Percentiles rank a stretch among this genome's conserved stretches.
Conservation (phyloP, 345 rosid species). For the Viola odorata region DNA sequence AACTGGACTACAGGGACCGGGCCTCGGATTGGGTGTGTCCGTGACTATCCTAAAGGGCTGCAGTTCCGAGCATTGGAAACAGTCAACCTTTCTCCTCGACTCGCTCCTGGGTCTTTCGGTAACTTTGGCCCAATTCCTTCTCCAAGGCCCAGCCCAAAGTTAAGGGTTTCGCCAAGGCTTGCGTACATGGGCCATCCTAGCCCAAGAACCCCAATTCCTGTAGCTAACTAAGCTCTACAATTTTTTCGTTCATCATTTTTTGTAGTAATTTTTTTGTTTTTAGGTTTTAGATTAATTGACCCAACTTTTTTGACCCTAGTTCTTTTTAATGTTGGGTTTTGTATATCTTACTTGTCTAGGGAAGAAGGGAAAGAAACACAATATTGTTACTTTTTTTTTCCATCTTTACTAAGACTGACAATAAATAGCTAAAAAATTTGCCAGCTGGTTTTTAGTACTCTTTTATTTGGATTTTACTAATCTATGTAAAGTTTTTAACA, state of each 20-base stretch:
- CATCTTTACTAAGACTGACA: too few relatives aligned
- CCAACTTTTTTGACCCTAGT: not conserved
- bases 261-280: not conserved
- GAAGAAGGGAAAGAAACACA: too few relatives aligned
- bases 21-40: conserved; percentile 82
- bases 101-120: conserved; percentile 22
- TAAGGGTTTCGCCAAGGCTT: conserved; percentile 70
- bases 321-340: not conserved
- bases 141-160: conserved; percentile 72
- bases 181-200: conserved; percentile 78
- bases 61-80: conserved; percentile 75
- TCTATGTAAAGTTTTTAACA: too few relatives aligned
- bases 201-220: conserved; percentile 41
- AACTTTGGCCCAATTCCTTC: conserved; percentile 78
- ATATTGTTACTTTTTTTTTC: too few relatives aligned
- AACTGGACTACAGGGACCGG: conserved; percentile 76
- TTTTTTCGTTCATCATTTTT: not conserved
- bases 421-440: too few relatives aligned
- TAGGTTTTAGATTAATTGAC: not conserved
- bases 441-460: too few relatives aligned
- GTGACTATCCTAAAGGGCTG: conserved; percentile 67
- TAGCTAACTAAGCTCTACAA: not conserved
- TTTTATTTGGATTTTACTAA: too few relatives aligned
- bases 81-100: conserved; percentile 74
- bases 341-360: not conserved